Evolutionary conservation across 768 basidiomycete species (phyloP), one percentile per base, ranked within the genome.

Genomic region (Clathrus columnatus): DNA sequence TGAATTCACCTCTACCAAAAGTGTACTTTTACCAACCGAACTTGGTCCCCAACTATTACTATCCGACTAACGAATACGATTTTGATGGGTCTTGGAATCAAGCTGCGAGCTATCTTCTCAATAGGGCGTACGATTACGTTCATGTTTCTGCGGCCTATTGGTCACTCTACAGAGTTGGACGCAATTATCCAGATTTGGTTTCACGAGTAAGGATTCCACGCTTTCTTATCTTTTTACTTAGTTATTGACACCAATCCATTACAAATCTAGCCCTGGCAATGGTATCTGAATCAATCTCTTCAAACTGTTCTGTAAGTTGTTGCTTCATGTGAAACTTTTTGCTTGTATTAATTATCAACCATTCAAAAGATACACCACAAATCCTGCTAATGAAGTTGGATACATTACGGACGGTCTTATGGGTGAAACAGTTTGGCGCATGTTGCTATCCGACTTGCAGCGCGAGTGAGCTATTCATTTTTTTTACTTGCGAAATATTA

Each of bases 71-170:
- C 50, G 61, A 72, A 61, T 81, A 77, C 76, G 70, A 72, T 4
- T 75, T 76, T 56, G 79, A 78, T 77, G 80, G 78, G 77, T 78
- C 76, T 1, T 81, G 78, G 79, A 74, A 78, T 54, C 67, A 73
- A 60, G 75, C 75, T 2, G 68, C 67, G 0, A 72, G 77, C 1
- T 81, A 68, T 57, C 73, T 73, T 3, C 74, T 69, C 1, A 74
- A 75, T 50, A 74, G 79, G 11, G 78, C 75, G 1, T 81, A 81
- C 59, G 80, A 81, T 63, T 69, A 66, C 53, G 66, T 69, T 6
- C 68, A 68, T 47, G 65, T 69, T 51, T 61, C 60, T n/a, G 64
- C 60, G 17, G 65, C 78, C 0, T 80, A 81, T 58, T 81, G 78
- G 78, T 72, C 78, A 0, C 62, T 80, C 20, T 81, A 80, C 57